Base-by-base conservation (phyloP, 2,329 filamentous ascomycete genomes). In the Helotiales sp. region DNA sequence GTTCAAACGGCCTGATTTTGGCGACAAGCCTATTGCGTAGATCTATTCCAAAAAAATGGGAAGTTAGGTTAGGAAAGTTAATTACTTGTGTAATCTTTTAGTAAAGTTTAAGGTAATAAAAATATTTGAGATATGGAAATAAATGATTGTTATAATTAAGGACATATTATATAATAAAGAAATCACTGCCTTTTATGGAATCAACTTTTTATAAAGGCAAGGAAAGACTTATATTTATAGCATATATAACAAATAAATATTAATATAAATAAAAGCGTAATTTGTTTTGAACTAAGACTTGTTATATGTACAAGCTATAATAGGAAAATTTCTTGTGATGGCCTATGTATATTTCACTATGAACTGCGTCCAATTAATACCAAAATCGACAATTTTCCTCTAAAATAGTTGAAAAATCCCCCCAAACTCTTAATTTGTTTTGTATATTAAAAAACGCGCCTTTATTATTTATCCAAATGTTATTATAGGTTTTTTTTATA, bases 21-120 rank as follows among this genome's bases (percentile, higher is more conserved):
- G 63, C 28, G 52, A 60, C 30, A 24, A 63, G 59, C 64, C 54
- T 63, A 45, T 67, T 17, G 54, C 64, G 50, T 11, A 67, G 52
- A 63, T 67, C 22, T 63, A 67, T 32, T 17, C 40, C 1, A 32
- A 34, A 63, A 55, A 67, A 24, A 63, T 60, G 22, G 47, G 65
- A 13, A 67, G 61, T 37, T 63, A 15, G 61, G 47, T 67, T 10
- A 32, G 61, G 24, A 67, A 67, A 54, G 65, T 67, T 55, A 63
- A 63, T 10, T 5, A 67, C 54, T 67, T 22, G n/a, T 67, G 32
- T 60, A 17, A 13, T 26, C 61, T 54, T 67, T 67, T 13, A 45
- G 47, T 22, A 37, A 15, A 61, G 30, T 67, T 63, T 24, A 26
- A 22, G n/a, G 47, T 54, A 37, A 63, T 63, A 22, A 60, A 63